phyloP scores from a whole-genome alignment of 305 asterid species.

The Fraxinus greggii region DNA sequence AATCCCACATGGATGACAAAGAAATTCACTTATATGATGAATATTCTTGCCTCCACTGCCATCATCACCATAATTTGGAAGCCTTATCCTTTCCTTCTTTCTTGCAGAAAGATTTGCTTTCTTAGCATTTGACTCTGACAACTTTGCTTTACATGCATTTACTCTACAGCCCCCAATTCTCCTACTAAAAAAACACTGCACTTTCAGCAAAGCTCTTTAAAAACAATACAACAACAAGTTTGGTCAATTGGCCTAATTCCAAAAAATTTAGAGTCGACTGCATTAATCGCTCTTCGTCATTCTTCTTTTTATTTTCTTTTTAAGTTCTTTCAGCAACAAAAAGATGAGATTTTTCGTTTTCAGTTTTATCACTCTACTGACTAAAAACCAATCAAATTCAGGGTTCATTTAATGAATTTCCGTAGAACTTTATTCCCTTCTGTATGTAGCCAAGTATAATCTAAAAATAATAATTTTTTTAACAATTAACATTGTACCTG shows the following conservation, averaged over 20 bases:
- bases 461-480: background rate
- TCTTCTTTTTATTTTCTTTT: background rate
- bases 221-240: background rate
- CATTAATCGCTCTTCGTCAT: background rate
- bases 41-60: background rate
- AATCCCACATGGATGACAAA: slow-evolving; percentile 52
- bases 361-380: background rate
- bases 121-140: background rate
- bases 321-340: background rate
- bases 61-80: slow-evolving; percentile 1
- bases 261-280: background rate
- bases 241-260: background rate
- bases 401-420: background rate
- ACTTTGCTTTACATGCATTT: background rate
- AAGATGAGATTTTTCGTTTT: background rate
- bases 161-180: background rate
- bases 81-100: slow-evolving; percentile 1
- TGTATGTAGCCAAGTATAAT: background rate
- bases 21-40: background rate
- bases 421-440: background rate
- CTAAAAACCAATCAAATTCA: background rate
- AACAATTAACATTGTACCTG: background rate
- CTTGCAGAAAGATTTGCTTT: background rate
- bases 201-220: background rate
- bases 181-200: background rate